Conservation (phyloP, 306 rosid species). For the Ormosia semicastrata region DNA sequence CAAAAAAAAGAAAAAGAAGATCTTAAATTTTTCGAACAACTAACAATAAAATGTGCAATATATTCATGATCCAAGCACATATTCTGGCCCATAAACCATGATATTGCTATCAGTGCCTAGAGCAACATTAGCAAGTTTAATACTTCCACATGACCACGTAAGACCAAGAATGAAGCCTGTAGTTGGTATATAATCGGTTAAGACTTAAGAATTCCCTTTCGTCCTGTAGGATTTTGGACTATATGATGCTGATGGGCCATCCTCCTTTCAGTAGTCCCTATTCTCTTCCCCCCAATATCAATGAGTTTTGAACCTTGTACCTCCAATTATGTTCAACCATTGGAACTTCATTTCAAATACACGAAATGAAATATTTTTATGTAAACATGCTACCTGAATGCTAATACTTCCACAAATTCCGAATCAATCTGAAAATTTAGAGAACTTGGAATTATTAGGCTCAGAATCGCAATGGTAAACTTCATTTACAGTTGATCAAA, state of each 20-base stretch:
- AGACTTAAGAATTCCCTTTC: background rate
- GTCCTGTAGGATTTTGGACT: background rate
- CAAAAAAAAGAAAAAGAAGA: background rate
- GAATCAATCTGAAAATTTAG: constrained; percentile 68
- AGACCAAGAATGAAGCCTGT: background rate
- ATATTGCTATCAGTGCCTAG: background rate
- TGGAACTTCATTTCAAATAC: background rate
- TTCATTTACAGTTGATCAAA: background rate
- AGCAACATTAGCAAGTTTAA: background rate
- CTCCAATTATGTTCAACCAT: background rate
- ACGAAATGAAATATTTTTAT: background rate
- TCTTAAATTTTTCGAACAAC: background rate
- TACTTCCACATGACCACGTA: background rate
- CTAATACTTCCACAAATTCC: constrained; percentile 75
- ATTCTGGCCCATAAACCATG: background rate
- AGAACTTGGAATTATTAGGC: constrained; percentile 27
- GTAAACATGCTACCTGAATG: constrained; percentile 62
- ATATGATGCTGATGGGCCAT: background rate
- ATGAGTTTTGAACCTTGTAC: background rate
- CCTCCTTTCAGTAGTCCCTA: background rate
- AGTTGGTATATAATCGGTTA: background rate
- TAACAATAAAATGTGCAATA: background rate
- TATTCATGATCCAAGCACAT: constrained; percentile 1
- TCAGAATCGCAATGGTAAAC: constrained; percentile 4
- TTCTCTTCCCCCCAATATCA: background rate